These are phyloP conservation scores for Thuidium tamariscinum DNA, from an alignment of 225 moss, liverwort and hornwort species.

Conservation along the genomic window DNA sequence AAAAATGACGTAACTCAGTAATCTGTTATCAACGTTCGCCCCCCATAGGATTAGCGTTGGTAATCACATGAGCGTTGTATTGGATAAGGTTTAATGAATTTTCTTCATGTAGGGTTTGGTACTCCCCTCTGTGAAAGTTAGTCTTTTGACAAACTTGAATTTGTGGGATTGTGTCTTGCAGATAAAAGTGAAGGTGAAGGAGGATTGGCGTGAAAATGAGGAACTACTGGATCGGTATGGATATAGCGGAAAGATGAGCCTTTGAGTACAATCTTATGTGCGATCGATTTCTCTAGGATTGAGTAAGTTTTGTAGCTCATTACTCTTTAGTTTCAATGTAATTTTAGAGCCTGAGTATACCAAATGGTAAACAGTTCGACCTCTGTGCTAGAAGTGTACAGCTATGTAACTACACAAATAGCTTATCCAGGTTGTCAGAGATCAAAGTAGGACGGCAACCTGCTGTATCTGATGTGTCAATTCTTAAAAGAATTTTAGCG, in stretches of 20 bases:
- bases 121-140: not conserved
- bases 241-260: constrained; percentile 40
- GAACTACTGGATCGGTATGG: constrained; percentile 78
- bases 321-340: not conserved
- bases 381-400: not conserved
- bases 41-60: not conserved
- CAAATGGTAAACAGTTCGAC: not conserved
- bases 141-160: not conserved
- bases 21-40: not conserved
- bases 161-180: constrained; percentile 6
- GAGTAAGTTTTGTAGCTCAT: constrained; percentile 4
- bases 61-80: not conserved
- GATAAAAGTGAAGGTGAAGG: constrained; percentile 78
- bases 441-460: not conserved
- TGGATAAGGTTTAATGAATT: not conserved
- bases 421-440: not conserved
- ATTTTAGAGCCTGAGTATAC: not conserved
- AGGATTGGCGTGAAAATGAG: constrained; percentile 86
- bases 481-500: not conserved
- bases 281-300: not conserved
- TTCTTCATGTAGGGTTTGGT: not conserved
- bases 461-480: not conserved
- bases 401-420: not conserved
- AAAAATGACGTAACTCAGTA: not conserved
- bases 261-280: not conserved